Base-by-base conservation (phyloP, 805 yeast species). In the Starmera dryadoides region DNA sequence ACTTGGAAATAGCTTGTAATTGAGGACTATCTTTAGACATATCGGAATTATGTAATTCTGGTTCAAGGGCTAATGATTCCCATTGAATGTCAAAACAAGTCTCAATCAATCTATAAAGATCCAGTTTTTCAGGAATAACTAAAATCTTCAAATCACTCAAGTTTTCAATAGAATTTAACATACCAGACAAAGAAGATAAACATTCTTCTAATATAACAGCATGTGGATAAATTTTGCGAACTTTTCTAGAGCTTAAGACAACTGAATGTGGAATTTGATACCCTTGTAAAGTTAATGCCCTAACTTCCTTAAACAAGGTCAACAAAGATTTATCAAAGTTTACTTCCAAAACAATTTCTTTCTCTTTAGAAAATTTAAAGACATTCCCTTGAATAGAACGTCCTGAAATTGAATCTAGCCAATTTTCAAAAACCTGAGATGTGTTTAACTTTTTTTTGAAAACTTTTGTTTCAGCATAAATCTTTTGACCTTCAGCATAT, bases 401-500 rank as follows among this genome's bases (percentile, higher is more conserved):
- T 5, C 50, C 43, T 1, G 54, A 32, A 5, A 60, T 55, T 2
- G 57, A 49, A 1, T 43, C 37, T 0, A 73, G 36, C 93, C 95
- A 87, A 2, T 55, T 50, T 0, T 64, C 57, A 37, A 69, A 71
- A 0, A 72, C 47, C 0, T 39, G 42, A 21, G 67, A 58, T 0
- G 76, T 52, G 36, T 80, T 64, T 10, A 79, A 56, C 35, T 69
- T 73, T 19, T 63, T 58, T n/a, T 64, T 49, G 35, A 84, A 63
- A 0, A 63, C 56, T 2, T 55, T 47, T 19, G 75, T 66, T 42
- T 77, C 85, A 2, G 63, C 55, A 10, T 71, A 63, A 1, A 91
- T 71, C 43, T 71, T 74, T 38, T 69, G 71, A 0, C 96, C 96
- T 38, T 80, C 87, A 2, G 80, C 72, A 42, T 75, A 77, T 9